Percentiles rank a stretch among this genome's conserved stretches.
Conservation (phyloP, 2,329 filamentous ascomycete genomes). For the Ceratocystis variospora region DNA sequence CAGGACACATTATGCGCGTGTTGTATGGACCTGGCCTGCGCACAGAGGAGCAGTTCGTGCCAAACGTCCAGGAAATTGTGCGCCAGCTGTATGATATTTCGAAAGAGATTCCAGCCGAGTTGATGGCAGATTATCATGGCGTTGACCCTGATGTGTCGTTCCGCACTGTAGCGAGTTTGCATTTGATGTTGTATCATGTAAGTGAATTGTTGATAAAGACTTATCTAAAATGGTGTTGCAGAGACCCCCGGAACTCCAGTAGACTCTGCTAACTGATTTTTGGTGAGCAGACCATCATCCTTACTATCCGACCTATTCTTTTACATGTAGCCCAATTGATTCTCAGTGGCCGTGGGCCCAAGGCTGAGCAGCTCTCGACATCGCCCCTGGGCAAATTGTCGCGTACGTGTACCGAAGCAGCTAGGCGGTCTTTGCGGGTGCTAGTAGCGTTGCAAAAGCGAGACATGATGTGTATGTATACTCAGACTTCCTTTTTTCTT, state of each 20-base stretch:
- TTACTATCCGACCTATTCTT: slow-evolving; percentile 25
- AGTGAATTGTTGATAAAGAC: neutral
- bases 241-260: neutral
- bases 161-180: slow-evolving; percentile 25
- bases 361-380: slow-evolving; percentile 21
- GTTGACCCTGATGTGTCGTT: slow-evolving; percentile 23
- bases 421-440: slow-evolving; percentile 24
- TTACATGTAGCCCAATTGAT: slow-evolving; percentile 24
- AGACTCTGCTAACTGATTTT: neutral
- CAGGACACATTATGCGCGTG: slow-evolving; percentile 24
- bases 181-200: slow-evolving; percentile 27
- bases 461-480: slow-evolving; percentile 24
- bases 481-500: neutral
- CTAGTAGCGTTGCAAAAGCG: slow-evolving; percentile 24
- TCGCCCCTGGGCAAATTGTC: slow-evolving; percentile 24
- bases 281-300: slow-evolving; percentile 23
- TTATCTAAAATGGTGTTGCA: neutral
- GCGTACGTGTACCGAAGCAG: slow-evolving; percentile 24
- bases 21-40: slow-evolving; percentile 25
- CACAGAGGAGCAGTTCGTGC: slow-evolving; percentile 25
- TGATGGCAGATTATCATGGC: slow-evolving; percentile 21
- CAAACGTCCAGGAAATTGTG: slow-evolving; percentile 26
- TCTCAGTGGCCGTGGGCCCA: slow-evolving; percentile 22
- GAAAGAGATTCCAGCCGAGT: slow-evolving; percentile 20
- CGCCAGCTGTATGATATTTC: slow-evolving; percentile 21